Percentiles rank a stretch among this genome's conserved stretches.
Conservation (phyloP, 108 stramenopile species). For the Aureococcus anophagefferens region DNA sequence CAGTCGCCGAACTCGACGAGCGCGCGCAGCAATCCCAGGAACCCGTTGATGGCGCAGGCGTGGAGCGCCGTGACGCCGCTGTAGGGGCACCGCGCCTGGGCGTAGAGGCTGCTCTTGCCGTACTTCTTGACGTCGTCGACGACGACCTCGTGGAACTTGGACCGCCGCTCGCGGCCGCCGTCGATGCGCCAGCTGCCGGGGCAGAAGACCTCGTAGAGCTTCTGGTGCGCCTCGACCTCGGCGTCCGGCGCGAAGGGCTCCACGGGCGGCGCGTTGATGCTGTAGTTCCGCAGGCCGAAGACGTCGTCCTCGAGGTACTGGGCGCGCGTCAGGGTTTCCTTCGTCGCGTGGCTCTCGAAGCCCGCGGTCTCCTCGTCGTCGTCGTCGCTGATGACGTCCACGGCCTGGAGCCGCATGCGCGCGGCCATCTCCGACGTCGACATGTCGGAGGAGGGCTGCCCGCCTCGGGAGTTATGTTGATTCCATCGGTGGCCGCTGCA, state of each 20-base stretch:
- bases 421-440: too few relatives aligned
- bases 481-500: too few relatives aligned
- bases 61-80: not conserved
- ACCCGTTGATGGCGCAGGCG: constrained; percentile 7
- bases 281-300: not conserved
- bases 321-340: too few relatives aligned
- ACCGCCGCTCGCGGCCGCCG: not conserved
- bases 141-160: not conserved
- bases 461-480: too few relatives aligned
- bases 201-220: not conserved
- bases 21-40: constrained; percentile 1
- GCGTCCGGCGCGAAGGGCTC: not conserved
- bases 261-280: not conserved
- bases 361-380: too few relatives aligned
- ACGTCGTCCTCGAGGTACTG: too few relatives aligned
- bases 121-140: not conserved
- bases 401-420: too few relatives aligned
- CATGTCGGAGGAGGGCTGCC: too few relatives aligned
- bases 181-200: not conserved
- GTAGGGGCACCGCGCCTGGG: not conserved
- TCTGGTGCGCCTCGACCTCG: not conserved
- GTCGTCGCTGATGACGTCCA: too few relatives aligned
- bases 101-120: not conserved
- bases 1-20: not conserved
- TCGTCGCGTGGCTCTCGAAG: too few relatives aligned